Percentiles rank a stretch among this genome's conserved stretches.
These are phyloP conservation scores for Sechiopsis laciniata DNA, from an alignment of 306 rosid species.

Conservation along the genomic window DNA sequence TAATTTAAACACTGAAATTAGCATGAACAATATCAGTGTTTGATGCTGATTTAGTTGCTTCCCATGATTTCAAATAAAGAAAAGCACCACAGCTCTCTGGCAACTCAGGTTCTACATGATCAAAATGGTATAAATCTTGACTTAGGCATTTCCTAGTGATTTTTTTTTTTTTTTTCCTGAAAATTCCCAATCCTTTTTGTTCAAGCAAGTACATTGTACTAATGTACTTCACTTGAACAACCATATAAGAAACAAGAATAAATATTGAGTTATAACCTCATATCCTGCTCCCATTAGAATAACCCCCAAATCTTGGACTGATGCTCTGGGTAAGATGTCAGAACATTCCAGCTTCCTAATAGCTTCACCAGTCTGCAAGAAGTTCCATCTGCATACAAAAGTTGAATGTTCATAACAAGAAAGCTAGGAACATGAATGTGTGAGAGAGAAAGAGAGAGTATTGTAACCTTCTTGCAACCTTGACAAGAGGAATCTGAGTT, in stretches of 20 bases:
- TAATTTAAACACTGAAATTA: not conserved
- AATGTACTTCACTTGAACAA: not conserved
- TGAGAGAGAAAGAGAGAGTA: constrained; percentile 5
- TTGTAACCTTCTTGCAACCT: constrained; percentile 75
- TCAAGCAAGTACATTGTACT: not conserved
- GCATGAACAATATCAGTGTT: constrained; percentile 7
- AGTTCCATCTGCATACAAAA: constrained; percentile 62
- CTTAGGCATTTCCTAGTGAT: not conserved
- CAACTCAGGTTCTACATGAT: not conserved
- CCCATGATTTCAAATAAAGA: constrained; percentile 10
- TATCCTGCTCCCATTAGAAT: constrained; percentile 93
- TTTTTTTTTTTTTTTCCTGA: too few relatives aligned
- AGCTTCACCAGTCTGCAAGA: constrained; percentile 64
- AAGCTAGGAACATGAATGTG: not conserved
- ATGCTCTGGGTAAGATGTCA: constrained; percentile 71
- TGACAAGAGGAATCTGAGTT: constrained; percentile 84
- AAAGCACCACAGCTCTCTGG: not conserved
- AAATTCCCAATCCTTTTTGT: not conserved
- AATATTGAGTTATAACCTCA: constrained; percentile 46
- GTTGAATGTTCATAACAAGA: constrained; percentile 17
- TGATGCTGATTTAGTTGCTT: not conserved
- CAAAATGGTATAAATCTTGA: not conserved
- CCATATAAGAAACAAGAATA: constrained; percentile 13
- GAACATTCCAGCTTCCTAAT: constrained; percentile 81
- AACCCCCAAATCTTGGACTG: constrained; percentile 73